Conservation (phyloP, 139 green algal genomes). For the Tetraselmis chui region DNA sequence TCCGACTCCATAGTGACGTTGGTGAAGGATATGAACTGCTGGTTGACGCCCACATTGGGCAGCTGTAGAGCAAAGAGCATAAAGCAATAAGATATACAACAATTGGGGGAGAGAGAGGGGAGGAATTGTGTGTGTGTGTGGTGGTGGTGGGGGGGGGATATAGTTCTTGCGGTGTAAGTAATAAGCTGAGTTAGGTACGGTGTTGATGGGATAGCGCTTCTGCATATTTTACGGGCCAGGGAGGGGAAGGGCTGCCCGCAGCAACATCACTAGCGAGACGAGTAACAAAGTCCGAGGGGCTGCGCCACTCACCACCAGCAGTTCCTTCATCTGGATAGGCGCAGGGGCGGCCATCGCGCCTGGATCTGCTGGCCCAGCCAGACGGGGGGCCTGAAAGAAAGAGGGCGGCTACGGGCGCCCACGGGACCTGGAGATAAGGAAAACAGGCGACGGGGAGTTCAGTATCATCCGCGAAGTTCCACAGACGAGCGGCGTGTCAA, state of each 20-base stretch:
- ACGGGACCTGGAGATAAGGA: no score
- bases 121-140: no score
- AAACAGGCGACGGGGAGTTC: no score
- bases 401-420: no score
- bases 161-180: neutral
- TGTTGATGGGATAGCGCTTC: neutral
- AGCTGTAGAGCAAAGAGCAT: conserved; percentile 82
- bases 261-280: no score
- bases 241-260: neutral
- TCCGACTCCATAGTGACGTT: conserved; percentile 95
- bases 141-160: neutral
- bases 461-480: no score
- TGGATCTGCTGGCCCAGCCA: neutral
- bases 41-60: conserved; percentile 74
- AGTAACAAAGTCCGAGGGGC: neutral
- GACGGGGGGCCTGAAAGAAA: neutral
- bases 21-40: conserved; percentile 93
- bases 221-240: neutral
- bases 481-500: no score
- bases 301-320: conserved; percentile 11
- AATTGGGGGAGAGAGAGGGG: no score
- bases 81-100: no score
- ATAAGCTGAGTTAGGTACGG: neutral
- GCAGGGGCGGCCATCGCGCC: conserved; percentile 16
- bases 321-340: conserved; percentile 25